Conservation (phyloP, 2,329 filamentous ascomycete genomes). For the Orbilia quercus region DNA sequence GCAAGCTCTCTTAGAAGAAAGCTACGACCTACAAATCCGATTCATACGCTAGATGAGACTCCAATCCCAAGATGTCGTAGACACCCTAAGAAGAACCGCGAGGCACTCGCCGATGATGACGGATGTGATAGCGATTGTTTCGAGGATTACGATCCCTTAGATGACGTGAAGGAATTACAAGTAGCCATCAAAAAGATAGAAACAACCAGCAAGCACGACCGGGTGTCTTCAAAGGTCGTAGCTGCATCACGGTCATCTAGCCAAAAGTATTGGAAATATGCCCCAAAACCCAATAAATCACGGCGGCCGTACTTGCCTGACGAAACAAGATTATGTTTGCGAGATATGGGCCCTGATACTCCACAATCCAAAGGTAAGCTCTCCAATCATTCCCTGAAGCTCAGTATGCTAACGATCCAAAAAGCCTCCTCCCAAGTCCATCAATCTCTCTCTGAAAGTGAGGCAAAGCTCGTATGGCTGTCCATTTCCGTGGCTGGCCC, state of each 20-base stretch:
- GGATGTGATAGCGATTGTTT: conserved; percentile 56
- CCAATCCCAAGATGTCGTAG: conserved; percentile 9
- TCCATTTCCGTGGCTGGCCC: conserved; percentile 19
- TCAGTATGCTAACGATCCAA: conserved; percentile 9
- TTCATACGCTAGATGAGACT: neutral
- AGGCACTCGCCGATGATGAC: neutral
- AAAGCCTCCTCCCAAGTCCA: conserved; percentile 25
- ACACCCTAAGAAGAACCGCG: neutral
- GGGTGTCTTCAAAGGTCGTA: neutral
- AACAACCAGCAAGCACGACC: neutral
- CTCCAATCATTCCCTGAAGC: neutral
- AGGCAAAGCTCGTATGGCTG: conserved; percentile 36
- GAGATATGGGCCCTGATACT: conserved; percentile 5
- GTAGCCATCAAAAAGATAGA: conserved; percentile 16
- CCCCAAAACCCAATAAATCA: conserved; percentile 7
- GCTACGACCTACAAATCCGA: no score
- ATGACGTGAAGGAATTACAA: conserved; percentile 47
- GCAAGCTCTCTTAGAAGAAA: conserved; percentile 1
- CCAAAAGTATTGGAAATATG: conserved; percentile 18
- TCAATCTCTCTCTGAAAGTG: conserved; percentile 27
- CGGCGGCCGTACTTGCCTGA: conserved; percentile 38
- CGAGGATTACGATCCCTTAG: conserved; percentile 58
- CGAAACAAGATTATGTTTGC: conserved; percentile 20
- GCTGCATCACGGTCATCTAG: neutral
- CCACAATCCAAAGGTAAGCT: conserved; percentile 21